Percentiles rank a stretch among this genome's conserved stretches.
Conservation (phyloP, 768 basidiomycete species). For the Boletus tomentosulus region DNA sequence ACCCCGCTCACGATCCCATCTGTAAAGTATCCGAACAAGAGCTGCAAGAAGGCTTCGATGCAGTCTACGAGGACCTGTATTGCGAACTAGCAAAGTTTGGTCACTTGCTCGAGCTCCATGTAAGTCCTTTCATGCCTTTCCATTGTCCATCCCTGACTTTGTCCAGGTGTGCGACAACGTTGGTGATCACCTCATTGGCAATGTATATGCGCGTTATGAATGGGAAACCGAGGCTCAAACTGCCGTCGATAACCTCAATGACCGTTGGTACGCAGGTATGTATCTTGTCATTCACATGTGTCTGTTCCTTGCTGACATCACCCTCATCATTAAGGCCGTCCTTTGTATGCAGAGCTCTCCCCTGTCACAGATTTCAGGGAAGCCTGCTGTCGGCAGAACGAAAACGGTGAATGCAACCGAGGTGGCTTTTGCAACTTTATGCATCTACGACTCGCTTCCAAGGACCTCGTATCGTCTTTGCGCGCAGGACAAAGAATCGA, state of each 20-base stretch:
- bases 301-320: slow-evolving; percentile 1
- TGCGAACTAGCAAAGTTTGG: slow-evolving; percentile 95
- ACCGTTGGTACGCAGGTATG: slow-evolving; percentile 96
- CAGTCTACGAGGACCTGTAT: slow-evolving; percentile 93
- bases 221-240: slow-evolving; percentile 97
- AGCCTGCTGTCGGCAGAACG: slow-evolving; percentile 98
- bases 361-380: slow-evolving; percentile 99
- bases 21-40: slow-evolving; percentile 87
- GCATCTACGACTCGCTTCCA: slow-evolving; percentile 88
- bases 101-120: slow-evolving; percentile 92
- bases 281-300: neutral
- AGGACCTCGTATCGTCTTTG: slow-evolving; percentile 74
- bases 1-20: slow-evolving; percentile 90
- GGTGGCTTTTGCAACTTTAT: slow-evolving; percentile 99
- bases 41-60: slow-evolving; percentile 87
- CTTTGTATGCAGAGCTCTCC: slow-evolving; percentile 93
- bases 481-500: slow-evolving; percentile 82
- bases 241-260: slow-evolving; percentile 89
- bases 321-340: slow-evolving; percentile 58
- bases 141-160: neutral
- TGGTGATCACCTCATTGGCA: slow-evolving; percentile 97
- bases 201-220: slow-evolving; percentile 96
- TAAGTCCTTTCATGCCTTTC: slow-evolving; percentile 34
- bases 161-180: slow-evolving; percentile 93
- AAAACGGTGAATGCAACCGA: slow-evolving; percentile 96